Percentiles rank a stretch among this genome's conserved stretches.
Conservation (phyloP, 1,139 yeast species). For the Candida buenavistaensis region DNA sequence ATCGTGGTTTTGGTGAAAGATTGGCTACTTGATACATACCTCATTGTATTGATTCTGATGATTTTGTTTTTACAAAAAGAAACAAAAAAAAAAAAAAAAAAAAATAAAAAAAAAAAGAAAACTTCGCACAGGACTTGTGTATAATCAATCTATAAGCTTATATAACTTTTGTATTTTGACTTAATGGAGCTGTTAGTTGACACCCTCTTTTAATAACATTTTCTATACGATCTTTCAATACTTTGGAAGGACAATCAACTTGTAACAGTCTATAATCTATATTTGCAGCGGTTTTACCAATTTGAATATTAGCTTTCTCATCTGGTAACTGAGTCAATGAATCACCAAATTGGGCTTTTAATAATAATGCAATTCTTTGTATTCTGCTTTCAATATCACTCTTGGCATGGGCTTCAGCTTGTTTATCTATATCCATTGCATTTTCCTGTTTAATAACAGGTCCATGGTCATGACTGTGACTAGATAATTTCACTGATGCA, state of each 20-base stretch:
- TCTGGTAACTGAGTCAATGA: constrained; percentile 47
- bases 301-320: constrained; percentile 52
- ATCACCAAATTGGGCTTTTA: constrained; percentile 88
- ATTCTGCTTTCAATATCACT: constrained; percentile 53
- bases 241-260: constrained; percentile 77
- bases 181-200: constrained; percentile 79
- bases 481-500: constrained; percentile 85
- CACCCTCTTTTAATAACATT: constrained; percentile 78
- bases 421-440: constrained; percentile 8
- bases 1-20: no score
- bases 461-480: constrained; percentile 48
- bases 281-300: constrained; percentile 74
- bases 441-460: constrained; percentile 15
- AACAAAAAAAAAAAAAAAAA: constrained; percentile 4
- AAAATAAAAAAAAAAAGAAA: neutral
- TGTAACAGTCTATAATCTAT: constrained; percentile 63
- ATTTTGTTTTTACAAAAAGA: neutral
- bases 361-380: constrained; percentile 59
- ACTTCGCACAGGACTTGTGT: constrained; percentile 3
- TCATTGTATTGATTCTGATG: constrained; percentile 2
- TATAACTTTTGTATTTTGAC: constrained; percentile 25
- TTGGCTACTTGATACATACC: no score
- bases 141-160: constrained; percentile 1
- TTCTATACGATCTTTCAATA: constrained; percentile 77
- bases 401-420: constrained; percentile 28